These are phyloP conservation scores for Tylopilus felleus DNA, from an alignment of 768 basidiomycete species.

Conservation along the genomic window DNA sequence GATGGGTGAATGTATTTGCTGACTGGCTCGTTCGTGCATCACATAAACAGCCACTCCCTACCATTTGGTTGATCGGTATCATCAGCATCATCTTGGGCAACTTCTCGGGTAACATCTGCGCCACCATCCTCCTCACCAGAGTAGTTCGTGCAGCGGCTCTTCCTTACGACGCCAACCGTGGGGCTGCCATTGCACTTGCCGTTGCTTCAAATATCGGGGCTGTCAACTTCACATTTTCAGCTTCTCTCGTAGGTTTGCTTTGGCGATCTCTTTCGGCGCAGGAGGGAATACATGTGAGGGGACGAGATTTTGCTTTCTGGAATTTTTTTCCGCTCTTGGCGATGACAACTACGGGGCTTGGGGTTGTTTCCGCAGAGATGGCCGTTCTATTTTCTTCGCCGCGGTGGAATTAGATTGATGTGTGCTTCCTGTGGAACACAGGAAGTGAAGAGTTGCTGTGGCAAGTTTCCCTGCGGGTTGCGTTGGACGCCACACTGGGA, in stretches of 20 bases:
- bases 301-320: conserved; percentile 65
- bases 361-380: conserved; percentile 75
- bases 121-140: conserved; percentile 84
- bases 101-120: conserved; percentile 41
- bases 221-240: conserved; percentile 84
- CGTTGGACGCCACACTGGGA: too few relatives aligned
- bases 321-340: conserved; percentile 62
- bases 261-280: conserved; percentile 75
- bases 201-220: conserved; percentile 77
- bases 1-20: conserved; percentile 87
- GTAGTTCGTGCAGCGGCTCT: conserved; percentile 53
- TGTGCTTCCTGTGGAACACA: not conserved
- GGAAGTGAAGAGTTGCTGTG: too few relatives aligned
- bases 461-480: too few relatives aligned
- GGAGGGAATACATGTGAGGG: conserved; percentile 59
- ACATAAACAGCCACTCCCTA: conserved; percentile 39
- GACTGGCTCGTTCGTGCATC: conserved; percentile 55
- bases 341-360: conserved; percentile 66
- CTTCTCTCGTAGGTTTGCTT: conserved; percentile 82
- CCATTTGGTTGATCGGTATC: conserved; percentile 66
- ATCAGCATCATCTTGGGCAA: conserved; percentile 76
- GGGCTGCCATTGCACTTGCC: conserved; percentile 44
- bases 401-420: not conserved
- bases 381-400: not conserved
- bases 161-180: conserved; percentile 37